Percentiles rank a stretch among this genome's conserved stretches.
Conservation (phyloP, 1,139 yeast genomes). For the Diutina rugosa region DNA sequence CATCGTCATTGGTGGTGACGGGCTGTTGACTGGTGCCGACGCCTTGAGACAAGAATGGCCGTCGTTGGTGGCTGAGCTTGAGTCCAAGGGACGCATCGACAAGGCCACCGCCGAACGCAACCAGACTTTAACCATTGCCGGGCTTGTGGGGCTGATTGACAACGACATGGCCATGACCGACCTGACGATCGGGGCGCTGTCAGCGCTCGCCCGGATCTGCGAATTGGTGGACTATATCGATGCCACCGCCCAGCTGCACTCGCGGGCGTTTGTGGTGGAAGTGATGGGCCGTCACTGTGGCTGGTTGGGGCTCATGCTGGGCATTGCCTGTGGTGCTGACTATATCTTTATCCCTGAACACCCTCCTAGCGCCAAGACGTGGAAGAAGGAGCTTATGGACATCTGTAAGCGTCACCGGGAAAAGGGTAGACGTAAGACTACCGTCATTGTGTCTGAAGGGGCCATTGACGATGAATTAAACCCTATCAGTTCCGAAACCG, state of each 20-base stretch:
- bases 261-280: conserved; percentile 94
- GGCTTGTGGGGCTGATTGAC: conserved; percentile 93
- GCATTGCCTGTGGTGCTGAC: conserved; percentile 92
- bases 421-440: conserved; percentile 86
- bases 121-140: conserved; percentile 75
- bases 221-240: conserved; percentile 91
- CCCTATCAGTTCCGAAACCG: conserved; percentile 70
- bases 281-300: conserved; percentile 99
- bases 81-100: conserved; percentile 39
- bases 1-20: conserved; percentile 98
- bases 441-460: conserved; percentile 95
- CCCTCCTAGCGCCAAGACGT: conserved; percentile 53
- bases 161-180: conserved; percentile 96
- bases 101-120: conserved; percentile 44
- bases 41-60: conserved; percentile 93
- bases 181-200: conserved; percentile 92
- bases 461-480: conserved; percentile 77
- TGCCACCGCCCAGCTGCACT: conserved; percentile 93
- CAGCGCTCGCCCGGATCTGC: conserved; percentile 86
- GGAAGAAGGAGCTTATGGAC: conserved; percentile 70
- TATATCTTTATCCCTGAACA: conserved; percentile 87
- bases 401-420: conserved; percentile 64
- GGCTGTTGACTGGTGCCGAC: conserved; percentile 96
- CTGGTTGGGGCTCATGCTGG: conserved; percentile 95
- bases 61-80: conserved; percentile 59